Conservation (phyloP, 208 protist genomes). For the Leishmania major region DNA sequence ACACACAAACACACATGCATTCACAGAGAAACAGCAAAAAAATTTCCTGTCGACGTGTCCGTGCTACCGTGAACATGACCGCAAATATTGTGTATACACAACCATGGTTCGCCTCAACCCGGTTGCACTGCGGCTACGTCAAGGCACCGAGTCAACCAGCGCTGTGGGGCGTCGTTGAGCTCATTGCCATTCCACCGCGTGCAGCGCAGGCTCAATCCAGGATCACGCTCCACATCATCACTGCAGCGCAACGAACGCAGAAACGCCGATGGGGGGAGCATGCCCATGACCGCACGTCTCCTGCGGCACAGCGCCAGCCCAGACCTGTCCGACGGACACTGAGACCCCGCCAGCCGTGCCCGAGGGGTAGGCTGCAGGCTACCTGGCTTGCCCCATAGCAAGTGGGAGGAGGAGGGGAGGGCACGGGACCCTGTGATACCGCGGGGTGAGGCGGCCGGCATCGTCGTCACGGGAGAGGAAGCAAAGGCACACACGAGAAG, state of each 20-base stretch:
- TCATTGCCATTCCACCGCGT: neutral
- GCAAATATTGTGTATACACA: too few species aligned
- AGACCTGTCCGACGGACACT: neutral
- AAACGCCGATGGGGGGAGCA: neutral
- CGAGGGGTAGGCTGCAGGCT: neutral
- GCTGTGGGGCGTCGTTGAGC: neutral
- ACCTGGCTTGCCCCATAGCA: neutral
- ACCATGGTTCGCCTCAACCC: neutral
- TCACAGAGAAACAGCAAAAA: neutral
- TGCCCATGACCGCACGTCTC: neutral
- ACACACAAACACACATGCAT: neutral
- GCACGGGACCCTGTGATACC: neutral
- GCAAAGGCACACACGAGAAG: neutral
- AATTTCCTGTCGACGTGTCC: neutral
- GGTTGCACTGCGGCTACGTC: neutral
- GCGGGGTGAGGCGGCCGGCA: neutral
- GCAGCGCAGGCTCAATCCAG: neutral
- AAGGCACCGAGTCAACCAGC: neutral
- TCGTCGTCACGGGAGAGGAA: too few species aligned
- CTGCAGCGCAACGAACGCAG: too few species aligned
- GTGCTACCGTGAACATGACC: too few species aligned
- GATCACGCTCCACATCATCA: too few species aligned
- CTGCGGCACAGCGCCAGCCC: neutral
- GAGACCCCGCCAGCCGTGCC: neutral
- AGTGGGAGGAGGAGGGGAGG: too few species aligned